Evolutionary conservation across 177 flowering plant species (phyloP).

Genomic region (Vitis hybrid): DNA sequence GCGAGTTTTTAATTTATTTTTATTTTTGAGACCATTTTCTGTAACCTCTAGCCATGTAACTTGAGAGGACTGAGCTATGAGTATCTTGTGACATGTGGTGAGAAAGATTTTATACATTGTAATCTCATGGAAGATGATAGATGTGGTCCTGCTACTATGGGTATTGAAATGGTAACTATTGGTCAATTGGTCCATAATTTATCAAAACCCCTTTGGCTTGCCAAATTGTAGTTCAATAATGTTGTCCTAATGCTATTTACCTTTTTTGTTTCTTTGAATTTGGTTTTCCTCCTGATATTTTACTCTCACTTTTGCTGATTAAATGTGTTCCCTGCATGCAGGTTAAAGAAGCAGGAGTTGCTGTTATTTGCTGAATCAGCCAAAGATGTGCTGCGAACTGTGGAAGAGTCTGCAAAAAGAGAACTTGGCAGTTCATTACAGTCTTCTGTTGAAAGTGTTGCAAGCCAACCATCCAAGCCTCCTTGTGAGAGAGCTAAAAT

Average conservation of each 20-base stretch:
- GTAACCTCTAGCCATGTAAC: neutral
- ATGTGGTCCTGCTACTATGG: neutral
- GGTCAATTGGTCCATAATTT: no score
- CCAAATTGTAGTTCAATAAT: no score
- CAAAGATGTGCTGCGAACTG: slow-evolving; percentile 43
- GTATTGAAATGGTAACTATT: no score
- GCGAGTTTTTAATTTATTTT: no score
- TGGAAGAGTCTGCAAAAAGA: slow-evolving; percentile 51
- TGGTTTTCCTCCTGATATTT: neutral
- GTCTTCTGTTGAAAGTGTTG: slow-evolving; percentile 25
- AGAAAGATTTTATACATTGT: neutral
- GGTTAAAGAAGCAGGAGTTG: slow-evolving; percentile 82
- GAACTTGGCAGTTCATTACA: slow-evolving; percentile 29
- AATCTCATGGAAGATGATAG: neutral
- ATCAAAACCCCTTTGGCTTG: no score
- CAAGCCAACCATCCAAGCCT: slow-evolving; percentile 29
- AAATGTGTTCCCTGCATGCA: slow-evolving; percentile 16
- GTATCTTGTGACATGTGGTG: neutral
- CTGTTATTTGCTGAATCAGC: slow-evolving; percentile 57
- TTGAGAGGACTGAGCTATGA: neutral
- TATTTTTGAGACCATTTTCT: no score
- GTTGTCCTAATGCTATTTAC: no score
- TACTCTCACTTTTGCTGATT: neutral
- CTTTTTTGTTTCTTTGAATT: neutral
- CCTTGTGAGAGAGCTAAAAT: slow-evolving; percentile 58